A percentile compares a stretch with the other conserved stretches of the same genome.
These are phyloP conservation scores for Ophiostoma populinum DNA, from an alignment of 2,329 filamentous ascomycete species.

Conservation along the genomic window DNA sequence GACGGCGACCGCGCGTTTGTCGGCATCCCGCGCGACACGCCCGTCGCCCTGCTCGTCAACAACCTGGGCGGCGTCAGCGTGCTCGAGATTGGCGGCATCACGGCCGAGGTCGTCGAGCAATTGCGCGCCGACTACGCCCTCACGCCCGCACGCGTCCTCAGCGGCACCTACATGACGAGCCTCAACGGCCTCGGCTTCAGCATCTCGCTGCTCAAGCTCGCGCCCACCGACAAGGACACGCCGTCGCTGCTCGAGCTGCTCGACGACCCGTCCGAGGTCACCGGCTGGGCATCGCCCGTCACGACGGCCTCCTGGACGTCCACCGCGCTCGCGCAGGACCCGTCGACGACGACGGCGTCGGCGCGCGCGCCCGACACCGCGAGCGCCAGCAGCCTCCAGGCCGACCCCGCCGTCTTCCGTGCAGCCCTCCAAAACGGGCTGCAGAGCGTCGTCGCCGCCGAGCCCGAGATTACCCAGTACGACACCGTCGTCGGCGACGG, in stretches of 20 bases:
- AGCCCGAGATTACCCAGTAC: conserved; percentile 55
- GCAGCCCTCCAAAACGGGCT: conserved; percentile 38
- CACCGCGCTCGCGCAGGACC: conserved; percentile 19
- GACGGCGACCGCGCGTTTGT: conserved; percentile 59
- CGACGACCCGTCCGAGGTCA: conserved; percentile 51
- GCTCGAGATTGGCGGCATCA: conserved; percentile 56
- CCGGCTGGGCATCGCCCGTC: conserved; percentile 52
- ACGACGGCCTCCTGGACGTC: conserved; percentile 45
- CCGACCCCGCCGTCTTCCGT: conserved; percentile 33
- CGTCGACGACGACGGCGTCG: conserved; percentile 32
- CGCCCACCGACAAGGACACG: conserved; percentile 37
- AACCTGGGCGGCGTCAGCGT: conserved; percentile 63
- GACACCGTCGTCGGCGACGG: conserved; percentile 80
- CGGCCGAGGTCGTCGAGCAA: conserved; percentile 48
- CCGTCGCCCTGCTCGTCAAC: conserved; percentile 55
- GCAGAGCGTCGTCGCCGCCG: conserved; percentile 43
- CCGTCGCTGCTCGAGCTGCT: conserved; percentile 51
- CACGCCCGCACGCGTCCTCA: conserved; percentile 44
- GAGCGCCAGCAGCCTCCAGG: conserved; percentile 30
- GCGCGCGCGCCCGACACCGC: conserved; percentile 24
- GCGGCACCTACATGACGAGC: conserved; percentile 63
- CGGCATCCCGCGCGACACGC: conserved; percentile 40
- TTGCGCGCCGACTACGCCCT: conserved; percentile 39
- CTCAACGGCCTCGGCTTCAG: conserved; percentile 63
- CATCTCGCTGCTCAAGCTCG: conserved; percentile 50